Evolutionary conservation across 257 asterid species (phyloP), one percentile per base, ranked within the genome.

Genomic region (Przewalskia tangutica): DNA sequence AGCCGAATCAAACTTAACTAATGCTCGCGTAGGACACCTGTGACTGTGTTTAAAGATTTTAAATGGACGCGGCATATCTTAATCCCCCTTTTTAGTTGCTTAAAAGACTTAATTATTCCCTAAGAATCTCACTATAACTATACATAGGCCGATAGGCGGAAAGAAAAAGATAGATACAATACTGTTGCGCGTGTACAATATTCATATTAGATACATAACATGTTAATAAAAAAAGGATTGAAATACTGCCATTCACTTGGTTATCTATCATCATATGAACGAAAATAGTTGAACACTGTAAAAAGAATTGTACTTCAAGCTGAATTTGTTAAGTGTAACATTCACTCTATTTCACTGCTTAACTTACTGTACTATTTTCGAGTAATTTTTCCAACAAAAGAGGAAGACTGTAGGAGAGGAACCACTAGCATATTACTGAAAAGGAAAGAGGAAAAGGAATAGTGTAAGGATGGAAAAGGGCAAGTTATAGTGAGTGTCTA

Each of bases 401-500:
- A 2, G 14, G 50, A 46, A 46, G 18, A 48, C 67, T 58, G 34
- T 40, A 64, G 32, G 16, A 54, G 50, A 56, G 18, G 58, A 75
- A 78, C 82, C 80, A 81, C 90, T 81, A 82, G 84, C 77, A 20
- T 44, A 44, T 9, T 48, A 71, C 16, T 44, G 77, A 44, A 36
- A 42, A 66, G 23, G 51, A 23, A 23, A 23, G 27, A 66, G 23
- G 51, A 3, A 59, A 59, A 59, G 66, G 6, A 16, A 68, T 16
- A 58, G 66, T n/a, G 34, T 1, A 10, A 58, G 66, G 36, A 18
- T 54, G 48, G 81, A 56, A 42, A 75, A 60, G 36, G 32, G 32
- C 32, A 27, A 27, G 32, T 44, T 7, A 71, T 18, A 46, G 20
- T 48, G 79, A 46, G 20, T 48, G 79, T 42, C 77, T 27, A 13